Base-by-base conservation (phyloP, 176 grass and related monocot species). In the Panicum miliaceum region DNA sequence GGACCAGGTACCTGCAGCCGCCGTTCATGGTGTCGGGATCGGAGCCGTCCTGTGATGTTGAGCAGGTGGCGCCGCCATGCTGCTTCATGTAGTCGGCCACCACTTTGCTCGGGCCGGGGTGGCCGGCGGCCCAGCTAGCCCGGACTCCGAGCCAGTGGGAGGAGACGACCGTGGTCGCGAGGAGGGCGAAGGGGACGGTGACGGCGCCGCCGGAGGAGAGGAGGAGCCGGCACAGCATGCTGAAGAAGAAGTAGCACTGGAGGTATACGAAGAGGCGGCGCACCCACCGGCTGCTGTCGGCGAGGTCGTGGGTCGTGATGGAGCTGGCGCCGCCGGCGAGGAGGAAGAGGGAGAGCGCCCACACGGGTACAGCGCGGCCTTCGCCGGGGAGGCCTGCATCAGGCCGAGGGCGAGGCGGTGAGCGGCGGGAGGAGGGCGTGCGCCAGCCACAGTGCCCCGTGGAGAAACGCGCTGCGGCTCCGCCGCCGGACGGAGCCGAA, bases 71-170 rank as follows among this genome's bases (percentile, higher is more conserved):
- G n/a, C n/a, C n/a, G n/a, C n/a, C 56, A 3, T 58, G 16, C 0
- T 37, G 0, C 32, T 29, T 76, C 73, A 76, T 76, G 73, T 76
- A n/a, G 29, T 76, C 51, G 2, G 51, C 73, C 2, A 76, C 51
- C 2, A 22, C 16, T 38, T 56, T 76, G 51, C 32, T 76, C 5
- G 25, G 47, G 15, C 0, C 25, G 4, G 43, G 18, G 27, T 74
- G 7, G 46, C 0, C 19, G 25, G 32, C 46, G 12, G 32, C 51
- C 0, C 2, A 50, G 56, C 56, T 59, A 2, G 56, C 56, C n/a
- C 56, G 56, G 56, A 59, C 4, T 0, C 6, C 25, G 4, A 22
- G 13, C 26, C 4, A 26, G 18, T 11, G 18, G 7, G 34, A 66
- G 15, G 29, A 66, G 16, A 0, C 3, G 61, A 3, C 35, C 2